phyloP scores from a whole-genome alignment of 2,329 filamentous ascomycete genomes.

The Didymella lethalis region DNA sequence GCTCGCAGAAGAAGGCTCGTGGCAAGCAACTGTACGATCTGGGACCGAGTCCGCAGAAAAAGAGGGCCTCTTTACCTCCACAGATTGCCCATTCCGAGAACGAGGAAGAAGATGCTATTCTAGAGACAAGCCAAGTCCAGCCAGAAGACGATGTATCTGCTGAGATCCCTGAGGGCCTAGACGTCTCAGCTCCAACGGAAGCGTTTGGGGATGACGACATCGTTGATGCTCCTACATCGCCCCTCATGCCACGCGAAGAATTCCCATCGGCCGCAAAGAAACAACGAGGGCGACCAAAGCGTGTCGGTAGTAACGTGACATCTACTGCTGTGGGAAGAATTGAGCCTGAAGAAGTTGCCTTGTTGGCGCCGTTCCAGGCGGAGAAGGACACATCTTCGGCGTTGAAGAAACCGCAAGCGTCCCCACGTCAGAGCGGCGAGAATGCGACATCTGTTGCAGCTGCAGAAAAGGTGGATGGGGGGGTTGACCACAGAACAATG shows the following conservation, averaged over 20 bases:
- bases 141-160: not conserved
- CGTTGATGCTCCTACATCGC: not conserved
- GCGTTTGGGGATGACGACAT: not conserved
- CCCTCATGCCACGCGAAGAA: not conserved
- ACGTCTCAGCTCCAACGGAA: not conserved
- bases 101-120: not conserved
- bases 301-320: not conserved
- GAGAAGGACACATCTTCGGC: not conserved
- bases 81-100: not conserved
- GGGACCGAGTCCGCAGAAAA: slow-evolving; percentile 11
- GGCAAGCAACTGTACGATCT: slow-evolving; percentile 8
- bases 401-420: not conserved
- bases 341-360: not conserved
- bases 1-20: slow-evolving; percentile 1
- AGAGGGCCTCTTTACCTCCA: slow-evolving; percentile 4
- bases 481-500: not conserved
- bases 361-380: not conserved
- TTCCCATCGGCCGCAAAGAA: not conserved
- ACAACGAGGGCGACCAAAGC: not conserved
- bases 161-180: not conserved
- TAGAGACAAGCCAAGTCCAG: slow-evolving; percentile 8
- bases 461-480: not conserved
- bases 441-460: not conserved
- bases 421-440: slow-evolving; percentile 4
- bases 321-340: not conserved